Percentiles rank a stretch among this genome's conserved stretches.
Evolutionary conservation across 208 protist species (phyloP).

Genomic region (Acanthamoeba healyi): DNA sequence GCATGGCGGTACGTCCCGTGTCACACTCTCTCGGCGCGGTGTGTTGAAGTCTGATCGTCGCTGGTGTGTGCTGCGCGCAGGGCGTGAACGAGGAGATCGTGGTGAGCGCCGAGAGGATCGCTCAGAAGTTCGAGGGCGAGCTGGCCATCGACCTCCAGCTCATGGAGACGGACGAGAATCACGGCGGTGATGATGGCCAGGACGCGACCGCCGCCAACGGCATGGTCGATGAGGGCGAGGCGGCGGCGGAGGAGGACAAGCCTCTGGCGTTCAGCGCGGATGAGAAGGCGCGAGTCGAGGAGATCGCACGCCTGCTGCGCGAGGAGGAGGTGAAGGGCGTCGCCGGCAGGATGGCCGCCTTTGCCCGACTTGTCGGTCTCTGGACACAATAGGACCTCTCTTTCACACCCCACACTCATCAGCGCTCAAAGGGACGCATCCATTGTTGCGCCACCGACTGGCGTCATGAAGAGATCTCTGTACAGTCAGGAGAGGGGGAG

Average conservation of each 20-base stretch:
- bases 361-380: neutral
- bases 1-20: conserved; percentile 1
- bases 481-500: neutral
- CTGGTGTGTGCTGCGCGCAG: neutral
- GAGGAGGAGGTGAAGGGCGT: conserved; percentile 14
- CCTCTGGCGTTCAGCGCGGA: neutral
- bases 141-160: neutral
- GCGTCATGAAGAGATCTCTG: neutral
- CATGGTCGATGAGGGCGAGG: neutral
- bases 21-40: neutral
- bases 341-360: conserved; percentile 13
- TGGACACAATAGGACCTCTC: neutral
- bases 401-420: too few species aligned
- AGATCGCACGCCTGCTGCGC: neutral
- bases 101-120: neutral
- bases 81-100: conserved; percentile 28
- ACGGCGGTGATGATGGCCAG: neutral
- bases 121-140: conserved; percentile 32
- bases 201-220: too few species aligned
- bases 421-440: neutral
- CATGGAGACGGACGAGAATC: neutral
- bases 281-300: neutral
- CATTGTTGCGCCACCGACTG: too few species aligned
- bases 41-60: neutral
- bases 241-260: neutral